Conservation (phyloP, 2,329 filamentous ascomycete species). For the Thermoascus crustaceus region DNA sequence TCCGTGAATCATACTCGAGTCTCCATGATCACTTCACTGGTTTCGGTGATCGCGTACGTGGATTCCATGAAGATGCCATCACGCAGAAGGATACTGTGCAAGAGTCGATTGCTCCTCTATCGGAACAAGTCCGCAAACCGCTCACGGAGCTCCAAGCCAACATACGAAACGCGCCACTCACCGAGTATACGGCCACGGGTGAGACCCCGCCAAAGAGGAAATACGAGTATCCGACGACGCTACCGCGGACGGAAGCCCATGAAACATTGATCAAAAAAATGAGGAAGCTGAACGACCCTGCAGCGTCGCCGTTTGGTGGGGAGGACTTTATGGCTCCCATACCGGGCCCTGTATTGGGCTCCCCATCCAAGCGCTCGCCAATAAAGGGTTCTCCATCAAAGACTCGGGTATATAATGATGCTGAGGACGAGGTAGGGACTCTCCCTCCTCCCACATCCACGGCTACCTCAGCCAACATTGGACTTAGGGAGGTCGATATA, state of each 20-base stretch:
- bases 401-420: constrained; percentile 46
- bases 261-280: constrained; percentile 48
- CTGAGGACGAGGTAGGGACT: constrained; percentile 29
- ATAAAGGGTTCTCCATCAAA: constrained; percentile 41
- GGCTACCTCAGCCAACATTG: constrained; percentile 29
- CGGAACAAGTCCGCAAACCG: constrained; percentile 54
- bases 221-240: constrained; percentile 70
- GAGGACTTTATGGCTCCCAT: too few relatives aligned
- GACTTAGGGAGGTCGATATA: constrained; percentile 46
- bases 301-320: constrained; percentile 23
- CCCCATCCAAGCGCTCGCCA: too few relatives aligned
- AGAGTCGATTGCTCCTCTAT: constrained; percentile 54
- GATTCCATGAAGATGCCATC: constrained; percentile 61
- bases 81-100: constrained; percentile 51
- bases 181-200: constrained; percentile 79
- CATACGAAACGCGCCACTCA: constrained; percentile 56
- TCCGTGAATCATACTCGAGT: constrained; percentile 64
- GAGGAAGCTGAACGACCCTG: constrained; percentile 33
- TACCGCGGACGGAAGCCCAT: constrained; percentile 67
- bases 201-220: constrained; percentile 72
- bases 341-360: too few relatives aligned
- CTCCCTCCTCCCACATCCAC: constrained; percentile 20
- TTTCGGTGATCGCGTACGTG: constrained; percentile 59
- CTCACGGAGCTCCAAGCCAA: constrained; percentile 62
- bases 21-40: constrained; percentile 63